These are phyloP conservation scores for Trichosporon asahii DNA, from an alignment of 1,284 basidiomycete species.

Conservation along the genomic window DNA sequence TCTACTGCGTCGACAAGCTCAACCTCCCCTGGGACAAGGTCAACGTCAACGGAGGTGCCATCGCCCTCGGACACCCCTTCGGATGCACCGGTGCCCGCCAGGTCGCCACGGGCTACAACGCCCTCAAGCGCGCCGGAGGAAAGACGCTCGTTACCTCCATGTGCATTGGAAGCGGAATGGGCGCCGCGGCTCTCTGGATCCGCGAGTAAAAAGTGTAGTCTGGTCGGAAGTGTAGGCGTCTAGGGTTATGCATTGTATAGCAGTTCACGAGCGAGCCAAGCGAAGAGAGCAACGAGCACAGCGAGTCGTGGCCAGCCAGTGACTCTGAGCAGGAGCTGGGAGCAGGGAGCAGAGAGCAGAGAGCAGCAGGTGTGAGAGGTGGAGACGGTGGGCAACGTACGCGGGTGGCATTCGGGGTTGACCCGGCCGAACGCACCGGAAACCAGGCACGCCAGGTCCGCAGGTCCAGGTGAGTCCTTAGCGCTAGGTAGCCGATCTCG, in stretches of 20 bases:
- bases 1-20: conserved; percentile 70
- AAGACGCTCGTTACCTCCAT: conserved; percentile 90
- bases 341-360: too few relatives aligned
- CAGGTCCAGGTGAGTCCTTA: too few relatives aligned
- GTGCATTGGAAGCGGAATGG: conserved; percentile 93
- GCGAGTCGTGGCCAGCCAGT: neutral
- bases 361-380: too few relatives aligned
- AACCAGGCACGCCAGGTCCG: too few relatives aligned
- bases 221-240: neutral
- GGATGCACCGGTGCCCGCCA: conserved; percentile 84
- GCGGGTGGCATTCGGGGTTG: too few relatives aligned
- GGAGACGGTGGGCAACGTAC: too few relatives aligned
- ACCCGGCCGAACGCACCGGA: too few relatives aligned
- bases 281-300: neutral
- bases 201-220: conserved; percentile 42
- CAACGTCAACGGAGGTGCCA: conserved; percentile 86
- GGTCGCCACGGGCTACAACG: conserved; percentile 80
- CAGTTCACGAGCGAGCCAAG: too few relatives aligned
- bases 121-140: conserved; percentile 69
- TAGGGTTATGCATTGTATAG: conserved; percentile 7
- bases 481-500: too few relatives aligned
- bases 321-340: too few relatives aligned
- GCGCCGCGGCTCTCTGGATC: conserved; percentile 55
- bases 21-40: conserved; percentile 71
- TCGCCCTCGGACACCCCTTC: conserved; percentile 68